Percentiles rank a stretch among this genome's conserved stretches.
Evolutionary conservation across 2,329 filamentous ascomycete species (phyloP).

Genomic region (Chaetomiaceae sp.): DNA sequence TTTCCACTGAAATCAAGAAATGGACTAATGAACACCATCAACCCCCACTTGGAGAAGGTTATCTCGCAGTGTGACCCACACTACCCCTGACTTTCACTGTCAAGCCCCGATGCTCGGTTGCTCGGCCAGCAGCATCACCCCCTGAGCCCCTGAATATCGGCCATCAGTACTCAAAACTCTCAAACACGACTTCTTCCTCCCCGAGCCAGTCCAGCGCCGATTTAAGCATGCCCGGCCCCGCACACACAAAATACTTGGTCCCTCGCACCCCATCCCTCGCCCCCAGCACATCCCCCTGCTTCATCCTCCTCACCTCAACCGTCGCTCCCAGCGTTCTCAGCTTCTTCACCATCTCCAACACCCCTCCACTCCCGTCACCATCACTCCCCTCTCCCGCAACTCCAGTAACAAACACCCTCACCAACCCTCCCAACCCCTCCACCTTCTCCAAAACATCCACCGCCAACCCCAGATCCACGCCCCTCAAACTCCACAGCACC

Average conservation of each 20-base stretch:
- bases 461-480: constrained; percentile 58
- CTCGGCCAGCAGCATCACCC: not conserved
- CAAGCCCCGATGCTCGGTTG: no score
- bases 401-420: constrained; percentile 60
- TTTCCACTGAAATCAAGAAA: no score
- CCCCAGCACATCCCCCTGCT: constrained; percentile 38
- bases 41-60: no score
- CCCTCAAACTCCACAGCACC: constrained; percentile 64
- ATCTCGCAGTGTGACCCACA: no score
- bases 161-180: constrained; percentile 56
- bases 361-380: constrained; percentile 28
- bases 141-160: not conserved
- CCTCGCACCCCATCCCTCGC: constrained; percentile 28
- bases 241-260: constrained; percentile 50
- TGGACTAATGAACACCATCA: no score
- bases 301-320: constrained; percentile 37
- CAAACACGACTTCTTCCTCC: constrained; percentile 50
- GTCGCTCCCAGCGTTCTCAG: constrained; percentile 34
- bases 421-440: constrained; percentile 45
- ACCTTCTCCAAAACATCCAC: constrained; percentile 52
- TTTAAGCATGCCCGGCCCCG: constrained; percentile 39
- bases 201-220: constrained; percentile 47
- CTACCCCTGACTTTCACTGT: no score
- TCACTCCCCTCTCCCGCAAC: constrained; percentile 29
- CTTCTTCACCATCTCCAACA: constrained; percentile 33